These are phyloP conservation scores for Colletotrichum melonis DNA, from an alignment of 2,329 filamentous ascomycete species.

Conservation along the genomic window DNA sequence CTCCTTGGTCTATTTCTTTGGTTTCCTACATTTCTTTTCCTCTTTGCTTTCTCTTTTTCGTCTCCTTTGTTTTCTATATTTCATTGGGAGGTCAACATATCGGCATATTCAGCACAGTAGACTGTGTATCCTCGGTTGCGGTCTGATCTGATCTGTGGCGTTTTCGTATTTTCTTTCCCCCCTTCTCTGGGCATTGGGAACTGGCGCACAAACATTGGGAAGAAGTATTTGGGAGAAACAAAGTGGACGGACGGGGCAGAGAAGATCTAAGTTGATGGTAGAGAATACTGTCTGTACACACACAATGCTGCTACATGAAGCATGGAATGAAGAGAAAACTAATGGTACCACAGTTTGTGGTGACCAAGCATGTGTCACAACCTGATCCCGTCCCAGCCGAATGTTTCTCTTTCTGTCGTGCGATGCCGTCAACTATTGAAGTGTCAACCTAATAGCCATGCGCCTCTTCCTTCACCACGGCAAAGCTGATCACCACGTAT, in stretches of 20 bases:
- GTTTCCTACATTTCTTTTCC: background rate
- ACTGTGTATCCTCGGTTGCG: background rate
- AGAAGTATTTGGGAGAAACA: background rate
- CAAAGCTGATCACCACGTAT: background rate
- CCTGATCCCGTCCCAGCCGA: background rate
- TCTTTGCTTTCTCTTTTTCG: background rate
- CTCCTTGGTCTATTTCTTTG: background rate
- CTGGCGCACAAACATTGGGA: background rate
- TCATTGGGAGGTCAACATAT: background rate
- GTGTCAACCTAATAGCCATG: background rate
- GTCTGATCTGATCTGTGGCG: background rate
- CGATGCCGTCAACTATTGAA: background rate
- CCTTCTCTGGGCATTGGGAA: background rate
- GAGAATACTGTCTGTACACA: background rate
- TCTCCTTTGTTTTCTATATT: background rate
- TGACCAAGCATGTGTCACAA: background rate
- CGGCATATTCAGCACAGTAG: constrained; percentile 29
- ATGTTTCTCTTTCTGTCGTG: background rate
- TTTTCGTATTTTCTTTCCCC: background rate
- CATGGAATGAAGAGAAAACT: background rate
- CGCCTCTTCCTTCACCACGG: background rate
- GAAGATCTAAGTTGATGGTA: background rate
- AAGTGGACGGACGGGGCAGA: background rate
- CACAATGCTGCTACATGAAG: background rate
- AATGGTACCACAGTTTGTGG: background rate